phyloP scores from a whole-genome alignment of 768 basidiomycete species.

The Pholiota microspora region DNA sequence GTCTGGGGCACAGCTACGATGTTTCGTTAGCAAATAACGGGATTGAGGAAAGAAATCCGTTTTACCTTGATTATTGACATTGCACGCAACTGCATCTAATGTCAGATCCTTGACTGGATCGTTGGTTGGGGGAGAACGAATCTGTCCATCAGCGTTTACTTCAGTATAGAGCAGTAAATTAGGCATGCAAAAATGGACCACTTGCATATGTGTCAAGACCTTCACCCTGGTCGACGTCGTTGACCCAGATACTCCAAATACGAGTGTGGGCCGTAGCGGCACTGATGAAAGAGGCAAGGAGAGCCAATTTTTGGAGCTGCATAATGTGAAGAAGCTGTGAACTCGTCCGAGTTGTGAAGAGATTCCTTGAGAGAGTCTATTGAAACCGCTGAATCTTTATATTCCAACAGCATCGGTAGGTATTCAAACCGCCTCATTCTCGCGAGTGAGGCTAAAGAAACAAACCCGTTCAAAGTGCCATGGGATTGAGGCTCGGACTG shows the following conservation, averaged over 20 bases:
- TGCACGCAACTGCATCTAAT: conserved; percentile 28
- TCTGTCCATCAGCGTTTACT: conserved; percentile 16
- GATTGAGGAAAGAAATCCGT: not conserved
- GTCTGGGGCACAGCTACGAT: conserved; percentile 25
- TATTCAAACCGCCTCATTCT: not conserved
- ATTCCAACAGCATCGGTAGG: not conserved
- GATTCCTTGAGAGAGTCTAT: not conserved
- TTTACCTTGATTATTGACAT: conserved; percentile 30
- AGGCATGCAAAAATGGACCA: not conserved
- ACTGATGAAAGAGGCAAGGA: conserved; percentile 22
- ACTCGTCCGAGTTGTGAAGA: not conserved
- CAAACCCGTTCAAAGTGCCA: not conserved
- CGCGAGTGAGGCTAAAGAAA: not conserved
- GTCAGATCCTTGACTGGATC: conserved; percentile 34
- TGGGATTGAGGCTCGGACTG: not conserved
- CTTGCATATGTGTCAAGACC: conserved; percentile 29
- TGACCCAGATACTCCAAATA: conserved; percentile 36
- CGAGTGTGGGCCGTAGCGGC: conserved; percentile 28
- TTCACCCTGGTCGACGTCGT: conserved; percentile 34
- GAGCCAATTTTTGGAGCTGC: conserved; percentile 20
- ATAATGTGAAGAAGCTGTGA: conserved; percentile 9
- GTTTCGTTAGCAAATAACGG: not conserved
- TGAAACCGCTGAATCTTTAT: not conserved
- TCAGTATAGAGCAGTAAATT: not conserved
- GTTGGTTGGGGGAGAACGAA: conserved; percentile 35